Evolutionary conservation across 1,284 basidiomycete genomes (phyloP).

Genomic region (Ustilago xerochloae): DNA sequence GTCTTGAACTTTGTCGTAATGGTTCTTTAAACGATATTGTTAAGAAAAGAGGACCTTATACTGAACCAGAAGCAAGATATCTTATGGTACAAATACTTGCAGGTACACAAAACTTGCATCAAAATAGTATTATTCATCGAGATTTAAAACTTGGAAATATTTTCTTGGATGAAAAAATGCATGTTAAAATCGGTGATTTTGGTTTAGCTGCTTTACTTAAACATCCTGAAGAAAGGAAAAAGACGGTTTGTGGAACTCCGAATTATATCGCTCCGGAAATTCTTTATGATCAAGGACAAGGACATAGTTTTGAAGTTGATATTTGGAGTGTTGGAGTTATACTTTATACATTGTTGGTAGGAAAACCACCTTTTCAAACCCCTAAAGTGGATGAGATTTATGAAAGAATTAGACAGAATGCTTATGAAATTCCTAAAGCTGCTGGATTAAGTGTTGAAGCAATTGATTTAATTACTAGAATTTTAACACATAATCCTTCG

Average conservation of each 20-base stretch:
- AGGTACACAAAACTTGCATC: conserved; percentile 96
- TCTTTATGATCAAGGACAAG: conserved; percentile 91
- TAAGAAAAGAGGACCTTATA: conserved; percentile 84
- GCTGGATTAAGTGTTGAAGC: conserved; percentile 79
- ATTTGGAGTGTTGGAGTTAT: conserved; percentile 98
- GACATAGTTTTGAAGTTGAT: conserved; percentile 98
- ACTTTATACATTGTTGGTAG: conserved; percentile 87
- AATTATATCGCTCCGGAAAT: conserved; percentile 99
- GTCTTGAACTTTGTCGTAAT: conserved; percentile 88
- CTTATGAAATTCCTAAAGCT: conserved; percentile 89
- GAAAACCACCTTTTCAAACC: conserved; percentile 95
- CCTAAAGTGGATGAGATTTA: conserved; percentile 78
- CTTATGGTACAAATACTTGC: conserved; percentile 94
- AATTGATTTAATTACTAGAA: conserved; percentile 82
- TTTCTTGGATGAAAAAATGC: conserved; percentile 90
- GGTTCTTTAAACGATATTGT: conserved; percentile 89
- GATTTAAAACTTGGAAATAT: conserved; percentile 87
- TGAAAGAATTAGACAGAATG: conserved; percentile 90
- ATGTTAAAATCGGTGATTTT: conserved; percentile 97
- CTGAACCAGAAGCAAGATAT: conserved; percentile 90
- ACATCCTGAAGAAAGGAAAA: conserved; percentile 94
- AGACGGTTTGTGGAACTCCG: conserved; percentile 97
- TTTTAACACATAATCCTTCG: conserved; percentile 77
- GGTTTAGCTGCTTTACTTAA: conserved; percentile 96
- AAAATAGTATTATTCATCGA: conserved; percentile 79